Base-by-base conservation (phyloP, 1,284 basidiomycete species). In the Heimioporus retisporus region DNA sequence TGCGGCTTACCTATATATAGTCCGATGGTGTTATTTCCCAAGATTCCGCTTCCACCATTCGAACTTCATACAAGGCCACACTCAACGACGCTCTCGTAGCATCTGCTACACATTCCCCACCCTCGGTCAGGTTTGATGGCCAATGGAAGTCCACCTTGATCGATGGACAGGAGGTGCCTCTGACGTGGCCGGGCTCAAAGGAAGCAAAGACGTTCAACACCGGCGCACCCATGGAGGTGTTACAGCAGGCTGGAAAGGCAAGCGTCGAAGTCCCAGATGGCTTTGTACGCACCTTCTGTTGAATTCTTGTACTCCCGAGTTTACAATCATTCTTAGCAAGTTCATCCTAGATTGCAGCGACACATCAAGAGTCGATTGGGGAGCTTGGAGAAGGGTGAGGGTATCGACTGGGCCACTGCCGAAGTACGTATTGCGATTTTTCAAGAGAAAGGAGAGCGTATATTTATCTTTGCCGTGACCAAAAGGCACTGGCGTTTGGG, bases 341-440 rank as follows among this genome's bases (percentile, higher is more conserved):
- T 96, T 55, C 96, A 97, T 75, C 81, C 92, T 8, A 88, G 96
- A 59, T 79, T 97, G 58, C 88, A 90, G 64, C 82, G 95, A 21
- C 95, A 96, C 75, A 89, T 96, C 64, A 93, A 92, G 80, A 88
- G 88, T 72, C 85, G 95, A 4, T 73, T 95, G n/a, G 85, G 89
- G 71, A 90, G 88, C 61, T 79, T 97, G 55, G 89, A 94, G 61
- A 82, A 81, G n/a, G 92, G 88, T 5, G 84, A 83, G 51, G 92
- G 91, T 2, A 80, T 97, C 54, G 94, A 96, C 75, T 97, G 93
- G 86, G 93, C 94, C 1, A 95, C 94, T 44, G 95, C 93, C 15
- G 96, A 97, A 83, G 93, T 89, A 63, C 13, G 80, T 70, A 0
- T 25, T 42, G 28, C n/a, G 44, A 51, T 35, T 28, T 15, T 53